These are phyloP conservation scores for Rhododendron henanense DNA, from an alignment of 148 eudicot genomes.

Conservation along the genomic window DNA sequence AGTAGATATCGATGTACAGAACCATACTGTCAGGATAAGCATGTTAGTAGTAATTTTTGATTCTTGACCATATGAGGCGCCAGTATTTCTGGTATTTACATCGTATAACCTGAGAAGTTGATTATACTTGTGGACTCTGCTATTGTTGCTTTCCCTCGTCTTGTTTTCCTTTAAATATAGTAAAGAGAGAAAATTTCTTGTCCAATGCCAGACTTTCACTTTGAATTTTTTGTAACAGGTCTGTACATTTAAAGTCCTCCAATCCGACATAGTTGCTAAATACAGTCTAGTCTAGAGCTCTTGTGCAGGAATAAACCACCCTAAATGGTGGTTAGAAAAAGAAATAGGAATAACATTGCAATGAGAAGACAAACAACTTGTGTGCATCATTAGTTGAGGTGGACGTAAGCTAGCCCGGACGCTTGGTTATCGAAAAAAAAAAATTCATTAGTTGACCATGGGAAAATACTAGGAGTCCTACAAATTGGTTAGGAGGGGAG, in stretches of 20 bases:
- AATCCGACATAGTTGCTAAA: too few relatives aligned
- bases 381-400: too few relatives aligned
- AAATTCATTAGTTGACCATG: too few relatives aligned
- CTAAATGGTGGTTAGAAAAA: neutral
- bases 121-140: neutral
- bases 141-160: neutral
- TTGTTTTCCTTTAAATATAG: neutral
- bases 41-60: neutral
- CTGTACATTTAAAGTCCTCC: too few relatives aligned
- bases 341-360: neutral
- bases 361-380: neutral
- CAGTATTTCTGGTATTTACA: neutral
- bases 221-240: neutral
- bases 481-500: neutral
- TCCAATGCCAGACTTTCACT: neutral
- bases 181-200: neutral
- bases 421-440: too few relatives aligned
- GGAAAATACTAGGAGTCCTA: neutral
- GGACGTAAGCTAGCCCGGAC: too few relatives aligned
- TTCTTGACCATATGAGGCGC: neutral
- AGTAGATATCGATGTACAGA: neutral
- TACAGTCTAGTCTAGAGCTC: neutral
- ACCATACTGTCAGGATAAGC: neutral
- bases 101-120: neutral
- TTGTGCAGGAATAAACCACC: neutral